Base-by-base conservation (phyloP, 2,329 filamentous ascomycete species). In the Helminthosporium solani region DNA sequence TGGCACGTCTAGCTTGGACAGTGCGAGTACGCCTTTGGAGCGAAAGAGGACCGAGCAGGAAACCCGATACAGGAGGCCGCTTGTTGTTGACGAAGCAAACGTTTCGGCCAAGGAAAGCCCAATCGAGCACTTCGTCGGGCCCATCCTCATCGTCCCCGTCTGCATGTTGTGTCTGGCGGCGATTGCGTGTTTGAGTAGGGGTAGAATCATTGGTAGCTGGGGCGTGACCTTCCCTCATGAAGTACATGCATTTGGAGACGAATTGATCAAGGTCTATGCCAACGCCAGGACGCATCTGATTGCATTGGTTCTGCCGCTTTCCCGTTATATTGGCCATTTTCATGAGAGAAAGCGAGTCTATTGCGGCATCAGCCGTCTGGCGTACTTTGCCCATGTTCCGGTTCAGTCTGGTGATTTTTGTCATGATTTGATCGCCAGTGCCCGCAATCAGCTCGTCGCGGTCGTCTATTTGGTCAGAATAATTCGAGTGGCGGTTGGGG, bases 181-280 rank as follows among this genome's bases (percentile, higher is more conserved):
- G 76, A 70, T 57, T 79, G 76, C 14, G 78, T 77, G 51, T 73
- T 72, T 80, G 71, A 40, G 79, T 78, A 7, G 74, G 73, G 33
- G 78, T 66, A 31, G 79, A 71, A 19, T 81, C 79, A 9, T 78
- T 79, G 11, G 50, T 50, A 19, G 53, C 47, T 1, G 49, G 49
- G 1, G 51, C 44, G 12, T 79, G 75, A 3, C 83, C 86, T 28
- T 81, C 78, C 18, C 82, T 83, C 90, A 97, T 96, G 66, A 88
- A 97, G 3, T 81, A 82, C 49, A 95, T 90, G 67, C 87, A 92
- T 70, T 95, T 95, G 0, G 88, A 87, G 12, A 97, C 83, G 61
- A 97, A 95, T 59, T 96, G 88, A 50, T 97, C 91, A 0, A 95
- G 78, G 61, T 97, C 91, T 18, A 99, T 74, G 7, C 90, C 89